A percentile compares a stretch with the other conserved stretches of the same genome.
These are phyloP conservation scores for Chalaropsis ovoidea DNA, from an alignment of 2,329 filamentous ascomycete genomes.

Conservation along the genomic window DNA sequence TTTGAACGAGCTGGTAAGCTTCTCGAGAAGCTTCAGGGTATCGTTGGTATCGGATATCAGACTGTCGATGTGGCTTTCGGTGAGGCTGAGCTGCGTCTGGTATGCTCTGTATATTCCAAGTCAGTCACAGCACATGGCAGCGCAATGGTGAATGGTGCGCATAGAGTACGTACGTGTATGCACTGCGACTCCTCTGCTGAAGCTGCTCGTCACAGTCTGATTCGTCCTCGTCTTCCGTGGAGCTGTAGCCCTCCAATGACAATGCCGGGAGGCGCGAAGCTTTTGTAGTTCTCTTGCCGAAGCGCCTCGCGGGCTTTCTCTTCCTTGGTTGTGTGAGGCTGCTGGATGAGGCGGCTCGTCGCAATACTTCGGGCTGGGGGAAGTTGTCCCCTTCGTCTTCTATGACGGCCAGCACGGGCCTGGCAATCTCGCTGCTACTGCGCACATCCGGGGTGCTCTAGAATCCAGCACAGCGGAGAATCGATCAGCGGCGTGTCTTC, in stretches of 20 bases:
- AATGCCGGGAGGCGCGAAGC: slow-evolving; percentile 20
- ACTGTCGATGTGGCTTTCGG: slow-evolving; percentile 69
- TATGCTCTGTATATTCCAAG: slow-evolving; percentile 48
- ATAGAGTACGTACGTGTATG: slow-evolving; percentile 42
- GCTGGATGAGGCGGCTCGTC: slow-evolving; percentile 55
- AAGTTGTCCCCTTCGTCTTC: slow-evolving; percentile 46
- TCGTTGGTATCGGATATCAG: slow-evolving; percentile 67
- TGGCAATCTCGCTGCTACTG: slow-evolving; percentile 17
- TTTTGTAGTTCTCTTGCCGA: slow-evolving; percentile 18
- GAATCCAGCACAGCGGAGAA: slow-evolving; percentile 3
- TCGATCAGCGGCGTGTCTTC: not conserved
- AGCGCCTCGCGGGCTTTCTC: not conserved
- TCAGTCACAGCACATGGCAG: not conserved
- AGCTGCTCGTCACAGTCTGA: slow-evolving; percentile 57
- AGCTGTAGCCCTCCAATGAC: slow-evolving; percentile 18
- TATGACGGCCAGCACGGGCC: slow-evolving; percentile 21
- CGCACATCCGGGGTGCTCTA: slow-evolving; percentile 14
- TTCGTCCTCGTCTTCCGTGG: slow-evolving; percentile 27
- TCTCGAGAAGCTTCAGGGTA: slow-evolving; percentile 64
- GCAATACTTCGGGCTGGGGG: slow-evolving; percentile 53
- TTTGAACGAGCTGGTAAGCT: slow-evolving; percentile 75
- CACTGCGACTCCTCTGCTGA: slow-evolving; percentile 16
- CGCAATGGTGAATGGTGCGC: not conserved
- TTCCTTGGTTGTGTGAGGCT: slow-evolving; percentile 4
- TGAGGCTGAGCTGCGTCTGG: slow-evolving; percentile 68